phyloP scores from a whole-genome alignment of 2,329 filamentous ascomycete genomes.

The Fusarium nodosum region DNA sequence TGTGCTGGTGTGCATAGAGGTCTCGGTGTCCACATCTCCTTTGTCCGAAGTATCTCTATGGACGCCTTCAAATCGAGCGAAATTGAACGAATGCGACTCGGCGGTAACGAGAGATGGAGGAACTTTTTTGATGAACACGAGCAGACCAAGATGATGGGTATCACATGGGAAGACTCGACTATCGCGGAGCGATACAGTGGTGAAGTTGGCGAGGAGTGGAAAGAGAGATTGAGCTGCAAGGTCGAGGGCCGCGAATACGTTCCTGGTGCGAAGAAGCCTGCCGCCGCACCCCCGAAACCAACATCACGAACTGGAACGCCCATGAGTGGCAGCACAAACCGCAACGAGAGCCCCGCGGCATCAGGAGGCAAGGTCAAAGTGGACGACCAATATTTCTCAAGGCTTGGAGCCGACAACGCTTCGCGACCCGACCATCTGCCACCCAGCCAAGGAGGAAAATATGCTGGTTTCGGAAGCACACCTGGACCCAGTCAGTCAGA shows the following conservation, averaged over 20 bases:
- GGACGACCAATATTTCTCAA: conserved; percentile 91
- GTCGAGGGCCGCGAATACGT: conserved; percentile 91
- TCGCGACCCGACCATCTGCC: conserved; percentile 78
- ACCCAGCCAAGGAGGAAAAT: conserved; percentile 94
- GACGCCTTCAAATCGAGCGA: conserved; percentile 96
- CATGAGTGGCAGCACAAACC: conserved; percentile 56
- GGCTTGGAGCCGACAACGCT: conserved; percentile 86
- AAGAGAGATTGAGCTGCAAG: conserved; percentile 87
- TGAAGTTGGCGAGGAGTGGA: conserved; percentile 94
- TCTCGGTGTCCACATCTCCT: conserved; percentile 97
- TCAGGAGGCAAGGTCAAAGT: conserved; percentile 69
- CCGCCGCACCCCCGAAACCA: conserved; percentile 51
- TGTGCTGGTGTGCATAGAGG: conserved; percentile 96
- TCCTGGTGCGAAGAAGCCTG: conserved; percentile 72
- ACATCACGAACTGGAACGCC: conserved; percentile 58
- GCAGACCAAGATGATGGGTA: conserved; percentile 74
- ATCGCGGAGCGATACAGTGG: conserved; percentile 92
- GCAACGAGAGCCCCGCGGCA: conserved; percentile 57
- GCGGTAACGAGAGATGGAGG: conserved; percentile 90
- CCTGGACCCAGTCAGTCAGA: conserved; percentile 66
- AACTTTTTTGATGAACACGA: conserved; percentile 84
- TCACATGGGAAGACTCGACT: conserved; percentile 86
- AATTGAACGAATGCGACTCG: conserved; percentile 92
- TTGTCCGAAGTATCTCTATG: conserved; percentile 98
- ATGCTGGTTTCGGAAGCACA: conserved; percentile 87